Base-by-base conservation (phyloP, 306 rosid genomes). In the Malus sieversii region DNA sequence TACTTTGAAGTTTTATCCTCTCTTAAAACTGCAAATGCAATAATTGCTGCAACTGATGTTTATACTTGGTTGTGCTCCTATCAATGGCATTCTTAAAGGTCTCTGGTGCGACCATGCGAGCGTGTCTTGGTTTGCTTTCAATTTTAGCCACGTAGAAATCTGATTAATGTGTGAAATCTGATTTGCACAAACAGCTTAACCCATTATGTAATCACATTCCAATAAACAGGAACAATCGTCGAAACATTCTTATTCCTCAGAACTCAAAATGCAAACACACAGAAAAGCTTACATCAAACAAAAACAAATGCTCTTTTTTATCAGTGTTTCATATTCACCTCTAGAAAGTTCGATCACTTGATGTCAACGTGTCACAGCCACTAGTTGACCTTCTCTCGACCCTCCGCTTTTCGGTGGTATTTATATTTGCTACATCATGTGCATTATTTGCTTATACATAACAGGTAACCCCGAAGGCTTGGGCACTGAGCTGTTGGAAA, bases 391-490 rank as follows among this genome's bases (percentile, higher is more conserved):
- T 62, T 32, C 68, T 29, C 68, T 32, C 1, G 4, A 2, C 45
- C 44, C 44, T 32, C 59, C 3, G 16, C 52, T 10, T 70, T 45
- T 51, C 16, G 44, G 38, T 52, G 79, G 55, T 52, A 19, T 65
- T 67, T 63, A 40, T 65, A 38, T 23, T 65, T 76, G 70, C 68
- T 70, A 29, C 70, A 73, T 80, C 62, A 75, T 79, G 19, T 77
- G 75, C n/a, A 70, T 64, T 46, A 60, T 81, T 30, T 71, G 72
- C 70, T 80, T 74, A 62, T 32, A 68, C 51, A 69, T 57, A 82
- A 87, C 79, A 95, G 99, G 99, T 66, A 92, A 88, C 83, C 93
- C 96, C 5, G 97, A 95, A 88, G 92, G 93, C 73, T 89, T 95
- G 84, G 97, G 97, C 20, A 66, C 91, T 15, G 99, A 95, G 87